Conservation (phyloP, 1,139 yeast species). For the Groenewaldozyma auringiensis region DNA sequence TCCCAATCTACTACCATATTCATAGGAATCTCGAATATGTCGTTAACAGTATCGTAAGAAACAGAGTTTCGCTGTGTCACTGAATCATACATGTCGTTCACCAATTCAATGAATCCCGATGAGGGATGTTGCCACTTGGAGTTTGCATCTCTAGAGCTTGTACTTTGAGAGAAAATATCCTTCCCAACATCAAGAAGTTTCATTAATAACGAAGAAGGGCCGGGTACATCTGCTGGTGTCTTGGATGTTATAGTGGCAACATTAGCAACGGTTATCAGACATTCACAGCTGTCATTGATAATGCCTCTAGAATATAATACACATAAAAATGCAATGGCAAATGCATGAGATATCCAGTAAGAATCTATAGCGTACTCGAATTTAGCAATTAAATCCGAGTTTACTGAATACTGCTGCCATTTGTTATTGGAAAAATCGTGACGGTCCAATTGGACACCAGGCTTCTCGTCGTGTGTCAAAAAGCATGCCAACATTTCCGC, state of each 20-base stretch:
- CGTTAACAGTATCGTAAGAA: background rate
- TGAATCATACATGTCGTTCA: slow-evolving; percentile 1
- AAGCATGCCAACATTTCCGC: slow-evolving; percentile 4
- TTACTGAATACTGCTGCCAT: background rate
- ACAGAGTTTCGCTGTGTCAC: background rate
- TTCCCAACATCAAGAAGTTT: background rate
- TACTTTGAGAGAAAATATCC: background rate
- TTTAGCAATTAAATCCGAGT: background rate
- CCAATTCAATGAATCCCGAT: background rate
- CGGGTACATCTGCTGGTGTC: background rate
- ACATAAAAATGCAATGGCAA: background rate
- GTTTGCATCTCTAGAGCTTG: background rate
- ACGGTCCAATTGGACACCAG: background rate
- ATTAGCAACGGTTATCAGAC: background rate
- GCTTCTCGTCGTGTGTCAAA: background rate
- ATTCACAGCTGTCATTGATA: background rate
- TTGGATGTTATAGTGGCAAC: background rate
- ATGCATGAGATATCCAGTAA: slow-evolving; percentile 4
- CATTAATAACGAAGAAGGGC: background rate
- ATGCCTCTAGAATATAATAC: slow-evolving; percentile 2
- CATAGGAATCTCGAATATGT: background rate
- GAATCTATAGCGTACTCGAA: slow-evolving; percentile 2
- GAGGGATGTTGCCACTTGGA: background rate
- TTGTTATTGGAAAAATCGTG: background rate
- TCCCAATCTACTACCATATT: background rate